These are phyloP conservation scores for Xylaria longipes DNA, from an alignment of 495 filamentous ascomycete genomes.

Conservation along the genomic window DNA sequence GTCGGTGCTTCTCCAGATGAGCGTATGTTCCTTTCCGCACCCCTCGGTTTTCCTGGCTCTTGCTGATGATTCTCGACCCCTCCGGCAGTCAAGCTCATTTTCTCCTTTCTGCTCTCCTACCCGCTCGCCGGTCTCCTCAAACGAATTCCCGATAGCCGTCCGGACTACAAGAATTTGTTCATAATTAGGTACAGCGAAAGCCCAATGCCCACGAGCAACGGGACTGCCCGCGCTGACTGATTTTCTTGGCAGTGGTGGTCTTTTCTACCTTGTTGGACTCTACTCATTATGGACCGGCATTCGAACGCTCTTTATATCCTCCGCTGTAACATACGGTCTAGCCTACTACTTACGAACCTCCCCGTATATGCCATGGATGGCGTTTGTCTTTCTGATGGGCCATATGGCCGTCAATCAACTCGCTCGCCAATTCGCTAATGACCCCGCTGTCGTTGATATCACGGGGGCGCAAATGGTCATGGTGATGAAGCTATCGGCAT, in stretches of 20 bases:
- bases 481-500: conserved; percentile 96
- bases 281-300: conserved; percentile 93
- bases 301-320: conserved; percentile 77
- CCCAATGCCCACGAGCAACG: neutral
- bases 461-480: conserved; percentile 98
- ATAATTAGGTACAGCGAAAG: conserved; percentile 66
- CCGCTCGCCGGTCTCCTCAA: conserved; percentile 89
- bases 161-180: conserved; percentile 89
- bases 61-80: conserved; percentile 29
- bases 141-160: conserved; percentile 83
- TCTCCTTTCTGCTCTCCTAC: conserved; percentile 90
- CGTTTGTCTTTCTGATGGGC: conserved; percentile 92
- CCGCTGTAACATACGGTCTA: conserved; percentile 81
- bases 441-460: conserved; percentile 76
- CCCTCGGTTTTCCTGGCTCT: neutral
- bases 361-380: conserved; percentile 98
- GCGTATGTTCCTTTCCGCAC: conserved; percentile 55
- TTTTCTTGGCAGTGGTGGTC: conserved; percentile 32
- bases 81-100: conserved; percentile 84
- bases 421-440: conserved; percentile 71
- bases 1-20: conserved; percentile 88
- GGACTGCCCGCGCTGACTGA: conserved; percentile 7
- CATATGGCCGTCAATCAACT: conserved; percentile 94
- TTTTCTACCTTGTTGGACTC: conserved; percentile 94
- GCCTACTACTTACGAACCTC: conserved; percentile 78